Conservation (phyloP, 345 rosid species). For the Euphorbia tirucalli region DNA sequence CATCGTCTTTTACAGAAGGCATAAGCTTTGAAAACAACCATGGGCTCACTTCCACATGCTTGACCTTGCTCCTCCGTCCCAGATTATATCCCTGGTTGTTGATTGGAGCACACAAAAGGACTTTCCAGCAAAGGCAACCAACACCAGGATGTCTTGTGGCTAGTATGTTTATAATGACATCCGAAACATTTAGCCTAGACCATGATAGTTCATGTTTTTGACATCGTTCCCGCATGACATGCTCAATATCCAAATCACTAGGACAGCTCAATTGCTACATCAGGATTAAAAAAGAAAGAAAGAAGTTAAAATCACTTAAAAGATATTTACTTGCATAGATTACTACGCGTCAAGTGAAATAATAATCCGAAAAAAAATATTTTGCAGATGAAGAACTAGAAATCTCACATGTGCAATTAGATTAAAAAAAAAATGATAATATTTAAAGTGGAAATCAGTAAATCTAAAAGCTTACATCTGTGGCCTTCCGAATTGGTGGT, state of each 20-base stretch:
- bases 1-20: slow-evolving; percentile 40
- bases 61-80: slow-evolving; percentile 25
- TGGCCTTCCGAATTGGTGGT: slow-evolving; percentile 54
- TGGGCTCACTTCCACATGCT: slow-evolving; percentile 39
- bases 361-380: background rate
- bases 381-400: background rate
- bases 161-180: slow-evolving; percentile 49
- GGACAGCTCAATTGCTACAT: slow-evolving; percentile 43
- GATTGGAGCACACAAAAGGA: slow-evolving; percentile 53
- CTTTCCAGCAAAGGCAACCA: slow-evolving; percentile 78
- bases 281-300: background rate
- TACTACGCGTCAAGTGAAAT: background rate
- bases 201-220: slow-evolving; percentile 66
- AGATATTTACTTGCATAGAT: slow-evolving; percentile 15
- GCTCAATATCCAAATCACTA: slow-evolving; percentile 65
- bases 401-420: background rate
- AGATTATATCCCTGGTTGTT: slow-evolving; percentile 29
- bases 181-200: slow-evolving; percentile 83
- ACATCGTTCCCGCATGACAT: slow-evolving; percentile 56
- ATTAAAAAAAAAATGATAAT: background rate
- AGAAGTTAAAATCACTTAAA: background rate
- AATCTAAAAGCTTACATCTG: slow-evolving; percentile 48
- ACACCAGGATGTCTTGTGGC: slow-evolving; percentile 57
- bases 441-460: background rate
- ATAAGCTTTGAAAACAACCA: slow-evolving; percentile 83